Percentiles rank a stretch among this genome's conserved stretches.
Conservation (phyloP, 2,329 filamentous ascomycete species). For the Dactylellina sp. region DNA sequence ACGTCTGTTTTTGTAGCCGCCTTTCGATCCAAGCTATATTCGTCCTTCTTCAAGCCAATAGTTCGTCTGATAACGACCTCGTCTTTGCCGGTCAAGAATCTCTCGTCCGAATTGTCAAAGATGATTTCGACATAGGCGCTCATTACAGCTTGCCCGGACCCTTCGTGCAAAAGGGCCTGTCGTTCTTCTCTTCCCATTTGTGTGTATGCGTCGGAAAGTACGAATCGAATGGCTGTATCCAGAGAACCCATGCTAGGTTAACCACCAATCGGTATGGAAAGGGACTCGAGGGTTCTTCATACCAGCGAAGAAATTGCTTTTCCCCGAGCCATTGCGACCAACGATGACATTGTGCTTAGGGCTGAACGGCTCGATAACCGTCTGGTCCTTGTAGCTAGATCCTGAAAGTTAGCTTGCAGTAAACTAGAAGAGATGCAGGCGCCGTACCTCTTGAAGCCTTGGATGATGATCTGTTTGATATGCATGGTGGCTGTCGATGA, state of each 20-base stretch:
- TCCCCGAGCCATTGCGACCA: slow-evolving; percentile 97
- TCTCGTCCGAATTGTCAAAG: slow-evolving; percentile 96
- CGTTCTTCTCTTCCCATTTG: slow-evolving; percentile 96
- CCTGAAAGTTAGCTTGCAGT: slow-evolving; percentile 40
- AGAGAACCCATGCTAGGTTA: slow-evolving; percentile 4
- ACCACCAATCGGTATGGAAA: neutral
- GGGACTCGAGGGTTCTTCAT: slow-evolving; percentile 13
- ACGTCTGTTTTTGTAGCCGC: slow-evolving; percentile 95
- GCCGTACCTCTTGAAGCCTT: slow-evolving; percentile 95
- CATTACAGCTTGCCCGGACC: slow-evolving; percentile 96
- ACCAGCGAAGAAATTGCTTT: slow-evolving; percentile 96
- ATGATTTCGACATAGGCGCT: slow-evolving; percentile 99
- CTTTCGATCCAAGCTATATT: slow-evolving; percentile 97
- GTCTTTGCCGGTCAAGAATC: slow-evolving; percentile 91
- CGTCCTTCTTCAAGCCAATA: slow-evolving; percentile 97
- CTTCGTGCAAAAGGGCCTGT: slow-evolving; percentile 95
- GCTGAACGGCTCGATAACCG: slow-evolving; percentile 97
- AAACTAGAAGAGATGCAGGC: slow-evolving; percentile 5
- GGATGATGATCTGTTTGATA: slow-evolving; percentile 99
- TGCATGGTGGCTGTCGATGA: slow-evolving; percentile 74
- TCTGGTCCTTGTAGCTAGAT: slow-evolving; percentile 96
- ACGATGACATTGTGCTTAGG: slow-evolving; percentile 98
- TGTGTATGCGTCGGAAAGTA: slow-evolving; percentile 96
- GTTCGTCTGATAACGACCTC: slow-evolving; percentile 92
- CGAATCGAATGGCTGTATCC: slow-evolving; percentile 86